Evolutionary conservation across 768 basidiomycete species (phyloP), one percentile per base, ranked within the genome.

Genomic region (Psilocybe subaeruginosa): DNA sequence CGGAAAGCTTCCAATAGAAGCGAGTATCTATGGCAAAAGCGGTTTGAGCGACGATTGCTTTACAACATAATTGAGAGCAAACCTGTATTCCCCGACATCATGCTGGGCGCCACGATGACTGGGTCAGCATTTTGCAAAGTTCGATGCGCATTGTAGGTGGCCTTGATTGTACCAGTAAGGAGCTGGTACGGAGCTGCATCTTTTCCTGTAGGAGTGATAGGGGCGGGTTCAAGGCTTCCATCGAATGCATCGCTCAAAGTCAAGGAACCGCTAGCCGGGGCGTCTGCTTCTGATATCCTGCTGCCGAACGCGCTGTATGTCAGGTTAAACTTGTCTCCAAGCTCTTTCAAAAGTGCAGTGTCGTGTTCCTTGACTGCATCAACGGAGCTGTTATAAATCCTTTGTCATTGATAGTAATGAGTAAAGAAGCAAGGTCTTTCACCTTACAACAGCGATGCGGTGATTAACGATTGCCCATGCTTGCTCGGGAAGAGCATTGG

Each of bases 401-500:
- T 23, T 6, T 37, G 33, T 33, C 37, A 48, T 33, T 23, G n/a
- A 70, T 72, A 46, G 12, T 29, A 23, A 2, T 9, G 11, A 60
- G 46, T 7, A 31, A 16, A 12, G 23, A 59, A 46, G 23, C 23
- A 58, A 16, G 52, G 17, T 5, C 2, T 29, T 5, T 55, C 27
- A 81, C 87, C 86, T 88, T 52, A 81, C 77, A 5, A 83, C 82
- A 3, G 87, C 80, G 54, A 92, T 85, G 4, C 91, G 86, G 67
- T 90, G 89, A 68, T 93, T 91, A 30, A 92, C 80, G 23, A 92
- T 72, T 0, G 87, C 89, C 70, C 77, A 86, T 1, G 85, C 88
- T 58, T 76, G 79, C 73, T 94, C 92, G 0, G 93, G 93, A 23
- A 95, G 81, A 29, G 92, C 91, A 67, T 94, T 94, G 29, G 81